A percentile compares a stretch with the other conserved stretches of the same genome.
Conservation (phyloP, 768 basidiomycete genomes). For the Asterophora parasitica region DNA sequence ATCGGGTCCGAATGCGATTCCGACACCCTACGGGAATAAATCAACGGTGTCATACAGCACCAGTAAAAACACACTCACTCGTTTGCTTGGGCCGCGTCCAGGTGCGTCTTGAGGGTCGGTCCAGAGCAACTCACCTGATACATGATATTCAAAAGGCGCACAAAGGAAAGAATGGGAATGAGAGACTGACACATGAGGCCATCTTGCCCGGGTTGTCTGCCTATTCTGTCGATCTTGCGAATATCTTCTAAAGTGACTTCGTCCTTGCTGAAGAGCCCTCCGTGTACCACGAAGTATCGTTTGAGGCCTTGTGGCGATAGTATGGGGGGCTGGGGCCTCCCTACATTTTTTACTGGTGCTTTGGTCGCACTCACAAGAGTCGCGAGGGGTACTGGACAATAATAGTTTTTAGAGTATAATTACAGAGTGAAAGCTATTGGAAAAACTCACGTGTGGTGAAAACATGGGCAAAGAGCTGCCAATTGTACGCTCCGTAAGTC, state of each 20-base stretch:
- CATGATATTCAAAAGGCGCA: constrained; percentile 7
- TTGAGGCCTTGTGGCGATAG: constrained; percentile 78
- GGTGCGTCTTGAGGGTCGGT: constrained; percentile 88
- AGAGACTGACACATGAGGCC: constrained; percentile 84
- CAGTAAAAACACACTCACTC: constrained; percentile 44
- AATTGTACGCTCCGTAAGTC: constrained; percentile 1
- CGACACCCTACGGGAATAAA: constrained; percentile 68
- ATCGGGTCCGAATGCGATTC: constrained; percentile 93
- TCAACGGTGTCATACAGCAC: constrained; percentile 9
- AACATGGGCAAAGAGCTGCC: constrained; percentile 84
- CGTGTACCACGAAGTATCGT: constrained; percentile 93
- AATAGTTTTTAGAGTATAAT: constrained; percentile 1
- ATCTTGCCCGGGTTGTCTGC: constrained; percentile 88
- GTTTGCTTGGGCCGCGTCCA: constrained; percentile 94
- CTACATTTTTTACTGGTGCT: constrained; percentile 37
- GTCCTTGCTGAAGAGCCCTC: constrained; percentile 94
- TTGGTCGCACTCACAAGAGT: constrained; percentile 78
- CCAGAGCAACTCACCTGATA: constrained; percentile 81
- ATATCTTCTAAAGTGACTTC: constrained; percentile 93
- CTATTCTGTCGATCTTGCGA: constrained; percentile 80
- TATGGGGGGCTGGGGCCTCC: constrained; percentile 51
- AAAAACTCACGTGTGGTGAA: constrained; percentile 76
- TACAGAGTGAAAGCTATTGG: background rate
- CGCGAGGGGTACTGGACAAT: constrained; percentile 75
- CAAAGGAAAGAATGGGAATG: constrained; percentile 5